phyloP scores from a whole-genome alignment of 192 early-diverging fungal genomes.

The Lobosporangium transversale region DNA sequence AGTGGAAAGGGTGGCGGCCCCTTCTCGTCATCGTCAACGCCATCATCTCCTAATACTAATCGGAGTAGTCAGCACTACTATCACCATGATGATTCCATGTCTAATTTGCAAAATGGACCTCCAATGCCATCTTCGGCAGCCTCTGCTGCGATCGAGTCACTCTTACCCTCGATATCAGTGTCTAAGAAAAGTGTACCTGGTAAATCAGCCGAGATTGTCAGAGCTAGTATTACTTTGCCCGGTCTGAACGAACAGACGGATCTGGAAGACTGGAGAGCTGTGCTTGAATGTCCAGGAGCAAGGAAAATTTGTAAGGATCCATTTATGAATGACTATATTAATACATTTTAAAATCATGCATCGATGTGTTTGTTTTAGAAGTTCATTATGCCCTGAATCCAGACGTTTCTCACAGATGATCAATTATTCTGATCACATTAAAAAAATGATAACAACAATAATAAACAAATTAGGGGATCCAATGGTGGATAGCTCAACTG shows the following conservation, averaged over 20 bases:
- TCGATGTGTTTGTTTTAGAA: conserved; percentile 6
- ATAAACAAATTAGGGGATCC: conserved; percentile 44
- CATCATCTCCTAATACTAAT: conserved; percentile 26
- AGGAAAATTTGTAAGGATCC: conserved; percentile 46
- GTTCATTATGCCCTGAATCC: background rate
- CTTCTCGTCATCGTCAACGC: conserved; percentile 5
- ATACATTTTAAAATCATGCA: too few relatives aligned
- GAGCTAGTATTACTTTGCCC: conserved; percentile 43
- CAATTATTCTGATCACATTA: too few relatives aligned
- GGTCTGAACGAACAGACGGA: conserved; percentile 54
- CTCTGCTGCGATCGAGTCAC: conserved; percentile 47
- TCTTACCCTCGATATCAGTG: conserved; percentile 37
- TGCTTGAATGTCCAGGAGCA: conserved; percentile 50
- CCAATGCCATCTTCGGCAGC: conserved; percentile 34
- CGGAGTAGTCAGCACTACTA: conserved; percentile 8
- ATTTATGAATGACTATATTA: too few relatives aligned
- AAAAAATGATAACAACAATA: too few relatives aligned
- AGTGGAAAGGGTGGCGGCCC: conserved; percentile 2
- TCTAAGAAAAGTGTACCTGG: conserved; percentile 51
- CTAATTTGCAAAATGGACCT: conserved; percentile 14
- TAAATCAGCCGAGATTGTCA: conserved; percentile 53
- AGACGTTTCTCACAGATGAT: too few relatives aligned
- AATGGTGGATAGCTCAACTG: conserved; percentile 54
- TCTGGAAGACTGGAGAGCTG: conserved; percentile 53
- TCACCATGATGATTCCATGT: conserved; percentile 14